Conservation (phyloP, 345 rosid genomes). For the Citrus inodora region DNA sequence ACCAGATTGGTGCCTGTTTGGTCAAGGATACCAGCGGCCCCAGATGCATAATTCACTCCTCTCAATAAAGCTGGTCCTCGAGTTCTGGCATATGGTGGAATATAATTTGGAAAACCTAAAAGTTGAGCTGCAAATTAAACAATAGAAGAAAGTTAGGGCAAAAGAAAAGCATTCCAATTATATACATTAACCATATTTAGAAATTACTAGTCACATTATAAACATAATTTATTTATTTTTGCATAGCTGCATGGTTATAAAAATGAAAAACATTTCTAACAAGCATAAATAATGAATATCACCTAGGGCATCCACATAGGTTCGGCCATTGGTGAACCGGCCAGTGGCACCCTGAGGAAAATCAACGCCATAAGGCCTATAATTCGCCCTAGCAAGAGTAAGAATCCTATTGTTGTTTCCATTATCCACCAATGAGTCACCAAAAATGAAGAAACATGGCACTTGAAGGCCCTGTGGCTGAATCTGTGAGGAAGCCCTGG, state of each 20-base stretch:
- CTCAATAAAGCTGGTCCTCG: slow-evolving; percentile 48
- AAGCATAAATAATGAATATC: neutral
- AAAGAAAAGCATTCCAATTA: neutral
- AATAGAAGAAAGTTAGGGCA: neutral
- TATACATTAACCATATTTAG: neutral
- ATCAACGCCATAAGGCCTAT: slow-evolving; percentile 87
- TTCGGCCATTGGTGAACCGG: slow-evolving; percentile 80
- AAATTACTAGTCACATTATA: neutral
- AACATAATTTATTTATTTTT: neutral
- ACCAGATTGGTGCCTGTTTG: slow-evolving; percentile 91
- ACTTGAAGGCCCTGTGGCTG: slow-evolving; percentile 47
- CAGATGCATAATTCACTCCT: slow-evolving; percentile 87
- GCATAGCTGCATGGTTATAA: neutral
- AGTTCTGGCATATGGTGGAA: slow-evolving; percentile 61
- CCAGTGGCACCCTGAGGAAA: slow-evolving; percentile 76
- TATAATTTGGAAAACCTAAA: slow-evolving; percentile 56
- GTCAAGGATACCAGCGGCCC: slow-evolving; percentile 86
- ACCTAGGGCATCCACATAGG: slow-evolving; percentile 83
- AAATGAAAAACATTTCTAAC: neutral
- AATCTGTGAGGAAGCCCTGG: slow-evolving; percentile 31
- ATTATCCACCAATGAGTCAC: slow-evolving; percentile 92
- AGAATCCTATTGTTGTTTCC: slow-evolving; percentile 78
- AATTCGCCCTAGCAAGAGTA: slow-evolving; percentile 78
- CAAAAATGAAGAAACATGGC: slow-evolving; percentile 80
- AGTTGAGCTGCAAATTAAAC: slow-evolving; percentile 52